A percentile compares a stretch with the other conserved stretches of the same genome.
These are phyloP conservation scores for Aegilops umbellulata DNA, from an alignment of 176 grass and related monocot genomes.

Conservation along the genomic window DNA sequence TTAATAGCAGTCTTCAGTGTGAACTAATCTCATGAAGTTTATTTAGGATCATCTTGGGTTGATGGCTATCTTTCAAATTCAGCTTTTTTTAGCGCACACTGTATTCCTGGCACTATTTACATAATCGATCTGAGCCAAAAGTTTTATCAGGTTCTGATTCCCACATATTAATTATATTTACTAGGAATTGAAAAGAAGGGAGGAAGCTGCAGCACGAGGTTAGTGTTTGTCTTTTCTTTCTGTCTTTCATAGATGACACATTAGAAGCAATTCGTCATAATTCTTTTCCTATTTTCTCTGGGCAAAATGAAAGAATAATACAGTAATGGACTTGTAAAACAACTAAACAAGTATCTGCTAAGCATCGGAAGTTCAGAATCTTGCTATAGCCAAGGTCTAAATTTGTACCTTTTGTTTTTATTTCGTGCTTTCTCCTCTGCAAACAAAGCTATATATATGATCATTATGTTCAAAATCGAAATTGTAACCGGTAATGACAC, in stretches of 20 bases:
- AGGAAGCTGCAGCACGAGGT: slow-evolving; percentile 88
- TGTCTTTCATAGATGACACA: neutral
- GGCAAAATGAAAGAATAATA: neutral
- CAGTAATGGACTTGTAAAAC: slow-evolving; percentile 6
- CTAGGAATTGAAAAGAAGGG: slow-evolving; percentile 84
- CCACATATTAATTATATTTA: slow-evolving; percentile 25
- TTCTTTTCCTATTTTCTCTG: neutral
- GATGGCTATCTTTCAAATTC: neutral
- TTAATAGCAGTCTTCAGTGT: neutral
- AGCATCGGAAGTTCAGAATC: neutral
- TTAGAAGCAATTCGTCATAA: neutral
- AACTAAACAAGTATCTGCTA: neutral
- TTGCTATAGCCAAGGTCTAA: neutral
- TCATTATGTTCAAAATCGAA: neutral
- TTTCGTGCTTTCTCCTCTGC: neutral
- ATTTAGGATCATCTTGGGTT: neutral
- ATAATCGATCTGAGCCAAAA: neutral
- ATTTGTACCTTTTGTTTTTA: neutral
- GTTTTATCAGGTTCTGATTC: slow-evolving; percentile 32
- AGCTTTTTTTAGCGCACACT: neutral
- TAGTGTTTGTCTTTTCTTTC: slow-evolving; percentile 15
- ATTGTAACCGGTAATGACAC: neutral
- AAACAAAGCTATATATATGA: neutral
- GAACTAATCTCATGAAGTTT: slow-evolving; percentile 3
- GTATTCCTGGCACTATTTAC: neutral